Evolutionary conservation across 192 early-diverging fungal species (phyloP).

Genomic region (Rhizophagus prolifer): DNA sequence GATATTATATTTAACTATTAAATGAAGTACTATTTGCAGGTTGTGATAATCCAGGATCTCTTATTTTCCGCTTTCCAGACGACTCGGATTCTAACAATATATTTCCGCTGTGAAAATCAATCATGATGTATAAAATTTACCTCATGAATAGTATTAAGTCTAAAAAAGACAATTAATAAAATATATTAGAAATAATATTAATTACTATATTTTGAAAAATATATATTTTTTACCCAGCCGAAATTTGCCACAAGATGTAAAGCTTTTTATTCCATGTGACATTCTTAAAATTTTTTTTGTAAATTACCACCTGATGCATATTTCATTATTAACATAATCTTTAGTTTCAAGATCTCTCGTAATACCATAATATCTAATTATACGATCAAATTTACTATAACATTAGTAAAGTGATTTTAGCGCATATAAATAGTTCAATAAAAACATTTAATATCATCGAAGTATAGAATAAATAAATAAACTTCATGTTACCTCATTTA

Average conservation of each 20-base stretch:
- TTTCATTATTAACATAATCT: too few species aligned
- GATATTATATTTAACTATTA: too few species aligned
- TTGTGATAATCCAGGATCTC: not conserved
- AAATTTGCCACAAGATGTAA: not conserved
- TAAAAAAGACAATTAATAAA: too few species aligned
- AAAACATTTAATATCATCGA: too few species aligned
- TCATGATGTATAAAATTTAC: too few species aligned
- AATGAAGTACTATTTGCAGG: too few species aligned
- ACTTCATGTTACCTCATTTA: constrained; percentile 19
- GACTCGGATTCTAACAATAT: not conserved
- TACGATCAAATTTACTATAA: not conserved
- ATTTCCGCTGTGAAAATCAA: constrained; percentile 11
- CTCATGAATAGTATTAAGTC: not conserved
- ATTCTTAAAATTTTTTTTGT: not conserved
- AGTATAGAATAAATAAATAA: too few species aligned
- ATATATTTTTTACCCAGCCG: not conserved
- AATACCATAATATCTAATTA: too few species aligned
- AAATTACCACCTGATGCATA: constrained; percentile 10
- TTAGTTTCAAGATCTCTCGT: too few species aligned
- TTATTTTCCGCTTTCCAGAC: not conserved
- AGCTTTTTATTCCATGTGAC: constrained; percentile 5
- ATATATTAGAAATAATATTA: too few species aligned
- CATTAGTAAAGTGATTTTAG: not conserved
- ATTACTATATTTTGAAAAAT: too few species aligned
- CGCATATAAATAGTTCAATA: too few species aligned